Conservation (phyloP, 1,284 basidiomycete species). For the Cryptococcus floricola region DNA sequence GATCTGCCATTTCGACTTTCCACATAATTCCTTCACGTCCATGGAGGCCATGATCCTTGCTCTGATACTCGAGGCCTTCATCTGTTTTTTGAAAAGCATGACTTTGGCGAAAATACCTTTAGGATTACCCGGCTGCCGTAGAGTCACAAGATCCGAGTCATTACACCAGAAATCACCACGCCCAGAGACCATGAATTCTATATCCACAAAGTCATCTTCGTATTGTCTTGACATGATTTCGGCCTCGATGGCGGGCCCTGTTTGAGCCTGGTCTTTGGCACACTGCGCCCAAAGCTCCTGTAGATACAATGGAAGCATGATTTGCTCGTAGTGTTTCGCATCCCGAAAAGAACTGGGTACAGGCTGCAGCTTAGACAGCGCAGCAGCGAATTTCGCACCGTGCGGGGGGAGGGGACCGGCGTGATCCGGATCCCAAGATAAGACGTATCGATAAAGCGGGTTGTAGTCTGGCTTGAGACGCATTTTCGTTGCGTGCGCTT, state of each 20-base stretch:
- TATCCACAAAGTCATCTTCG: conserved; percentile 47
- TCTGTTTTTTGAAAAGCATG: conserved; percentile 59
- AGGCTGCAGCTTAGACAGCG: conserved; percentile 37
- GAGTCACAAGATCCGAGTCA: conserved; percentile 76
- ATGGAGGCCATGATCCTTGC: conserved; percentile 50
- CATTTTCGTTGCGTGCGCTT: conserved; percentile 61
- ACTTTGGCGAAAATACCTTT: conserved; percentile 67
- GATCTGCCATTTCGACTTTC: conserved; percentile 65
- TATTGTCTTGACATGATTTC: conserved; percentile 58
- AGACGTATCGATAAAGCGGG: conserved; percentile 70
- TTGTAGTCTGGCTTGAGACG: conserved; percentile 80
- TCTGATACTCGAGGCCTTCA: conserved; percentile 52
- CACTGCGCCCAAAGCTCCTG: conserved; percentile 93
- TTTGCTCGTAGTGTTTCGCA: conserved; percentile 65
- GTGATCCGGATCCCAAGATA: conserved; percentile 83
- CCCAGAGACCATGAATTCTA: conserved; percentile 49
- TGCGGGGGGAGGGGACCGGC: conserved; percentile 54
- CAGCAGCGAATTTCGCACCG: conserved; percentile 55
- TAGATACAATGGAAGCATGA: conserved; percentile 83
- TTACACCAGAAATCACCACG: conserved; percentile 67
- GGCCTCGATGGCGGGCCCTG: conserved; percentile 60
- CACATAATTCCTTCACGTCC: conserved; percentile 43
- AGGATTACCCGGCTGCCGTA: conserved; percentile 55
- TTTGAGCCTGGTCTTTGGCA: conserved; percentile 61
- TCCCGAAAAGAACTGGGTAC: conserved; percentile 67